Base-by-base conservation (phyloP, 805 yeast species). In the Candida golubevii region DNA sequence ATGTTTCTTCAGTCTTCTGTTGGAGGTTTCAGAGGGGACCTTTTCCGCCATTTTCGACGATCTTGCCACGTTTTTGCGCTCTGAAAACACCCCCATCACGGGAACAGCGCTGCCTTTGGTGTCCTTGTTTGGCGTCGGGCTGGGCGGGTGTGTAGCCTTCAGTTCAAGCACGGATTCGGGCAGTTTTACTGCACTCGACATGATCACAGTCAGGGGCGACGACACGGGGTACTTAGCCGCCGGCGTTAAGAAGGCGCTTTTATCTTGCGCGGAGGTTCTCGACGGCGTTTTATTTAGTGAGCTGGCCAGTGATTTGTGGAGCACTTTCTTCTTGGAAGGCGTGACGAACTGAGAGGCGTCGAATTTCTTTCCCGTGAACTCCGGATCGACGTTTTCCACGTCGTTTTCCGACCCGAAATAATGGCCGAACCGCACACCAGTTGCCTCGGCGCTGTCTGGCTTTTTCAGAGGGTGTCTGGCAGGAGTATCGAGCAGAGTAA, bases 191-290 rank as follows among this genome's bases (percentile, higher is more conserved):
- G 63, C 64, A 47, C 69, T 65, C 1, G 67, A 60, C 57, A 70
- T 58, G 6, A 71, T 64, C 9, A 69, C 73, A 1, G 76, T 71
- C 2, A 74, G 66, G 0, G 76, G 76, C 4, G 74, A 69, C 2
- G 73, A 67, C 7, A 49, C 41, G 1, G 61, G 60, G 13, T 48
- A 54, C 10, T 62, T 63, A 26, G 63, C 65, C 9, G 64, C 62
- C 2, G 75, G 74, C 1, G 73, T 69, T 6, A 26, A 38, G 12
- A 38, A 38, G 26, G 38, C 30, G 28, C 39, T 41, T 33, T 52
- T 36, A n/a, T 45, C 44, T 8, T 39, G 43, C 26, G 49, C 32
- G 4, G 39, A 35, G 10, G 50, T 29, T 13, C 48, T 44, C 41
- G 50, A 26, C 11, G 59, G 57, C 6, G 57, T 53, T 31, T 54